Evolutionary conservation across 2,329 filamentous ascomycete genomes (phyloP).

Genomic region (Nothophoma quercina): DNA sequence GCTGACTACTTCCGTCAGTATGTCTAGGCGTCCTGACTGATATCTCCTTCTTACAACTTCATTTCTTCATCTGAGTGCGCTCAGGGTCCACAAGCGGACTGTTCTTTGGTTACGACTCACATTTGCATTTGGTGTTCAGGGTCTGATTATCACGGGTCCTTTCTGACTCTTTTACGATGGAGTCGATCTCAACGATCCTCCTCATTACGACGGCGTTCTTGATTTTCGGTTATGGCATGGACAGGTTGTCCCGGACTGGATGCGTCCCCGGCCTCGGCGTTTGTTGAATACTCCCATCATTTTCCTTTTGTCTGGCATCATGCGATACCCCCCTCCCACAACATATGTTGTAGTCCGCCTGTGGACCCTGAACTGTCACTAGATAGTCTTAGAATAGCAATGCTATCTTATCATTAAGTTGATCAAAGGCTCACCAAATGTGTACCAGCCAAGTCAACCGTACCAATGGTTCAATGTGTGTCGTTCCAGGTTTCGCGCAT

Average conservation of each 20-base stretch:
- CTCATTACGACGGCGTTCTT: slow-evolving; percentile 40
- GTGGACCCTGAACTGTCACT: slow-evolving; percentile 12
- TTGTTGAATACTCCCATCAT: slow-evolving; percentile 16
- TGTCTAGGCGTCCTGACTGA: slow-evolving; percentile 34
- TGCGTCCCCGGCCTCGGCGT: slow-evolving; percentile 23
- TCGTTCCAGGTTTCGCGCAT: not conserved
- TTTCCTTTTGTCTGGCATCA: slow-evolving; percentile 26
- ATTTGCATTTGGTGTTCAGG: slow-evolving; percentile 34
- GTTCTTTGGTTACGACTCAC: slow-evolving; percentile 25
- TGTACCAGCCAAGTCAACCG: not conserved
- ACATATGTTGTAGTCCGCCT: slow-evolving; percentile 25
- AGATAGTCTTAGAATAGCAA: slow-evolving; percentile 18
- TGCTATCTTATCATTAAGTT: slow-evolving; percentile 2
- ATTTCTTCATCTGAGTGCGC: not conserved
- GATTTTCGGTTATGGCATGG: slow-evolving; percentile 27
- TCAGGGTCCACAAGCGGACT: not conserved
- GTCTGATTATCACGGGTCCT: slow-evolving; percentile 24
- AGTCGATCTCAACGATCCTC: slow-evolving; percentile 8
- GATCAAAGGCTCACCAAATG: too few relatives aligned
- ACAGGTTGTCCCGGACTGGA: slow-evolving; percentile 21
- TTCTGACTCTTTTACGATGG: slow-evolving; percentile 33
- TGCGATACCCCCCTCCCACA: slow-evolving; percentile 28
- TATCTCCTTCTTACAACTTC: not conserved
- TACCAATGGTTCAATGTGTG: not conserved
- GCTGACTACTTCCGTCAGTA: slow-evolving; percentile 58